Base-by-base conservation (phyloP, 352 stramenopile species). In the Globisporangium viniferum region DNA sequence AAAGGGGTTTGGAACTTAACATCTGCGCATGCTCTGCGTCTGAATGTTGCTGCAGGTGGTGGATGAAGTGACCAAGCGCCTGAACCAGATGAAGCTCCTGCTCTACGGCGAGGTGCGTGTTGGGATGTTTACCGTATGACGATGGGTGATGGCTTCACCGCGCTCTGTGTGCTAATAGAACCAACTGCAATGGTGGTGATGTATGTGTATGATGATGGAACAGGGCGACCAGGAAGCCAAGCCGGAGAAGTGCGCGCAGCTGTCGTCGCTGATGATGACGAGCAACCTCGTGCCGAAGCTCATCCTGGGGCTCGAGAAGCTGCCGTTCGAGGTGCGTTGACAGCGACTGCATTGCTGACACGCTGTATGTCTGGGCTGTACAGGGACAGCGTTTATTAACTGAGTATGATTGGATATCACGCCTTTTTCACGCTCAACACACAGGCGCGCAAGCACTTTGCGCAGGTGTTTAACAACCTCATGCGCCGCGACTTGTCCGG, bases 381-480 rank as follows among this genome's bases (percentile, higher is more conserved):
- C 24, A 24, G 24, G 24, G 24, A 24, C 24, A 24, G 24, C 24
- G 24, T 24, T 24, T 24, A 24, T 24, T 24, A 24, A 24, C 24
- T 24, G 24, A 24, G 24, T 24, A 24, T 24, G 24, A 24, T 24
- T 24, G 24, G 24, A 0, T 44, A 22, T 62, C n/a, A n/a, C 35
- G 24, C 24, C 24, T 24, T 24, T 24, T 24, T 24, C 24, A 24
- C 24, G 24, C 0, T 24, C 24, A 24, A 24, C 20, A 46, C 18
- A 5, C 29, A 78, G 74, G 84, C 87, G 36, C 83, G 87, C 57
- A 94, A 94, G 72, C 83, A 94, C 53, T 90, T 94, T 69, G 87
- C 83, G 48, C 84, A 95, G 67, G 85, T 97, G 31, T 97, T 91
- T 73, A 94, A 90, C 77, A 97, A 97, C 73, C 81, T 97, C 35